Conservation (phyloP, 352 stramenopile species). For the Globisporangium emineosum region DNA sequence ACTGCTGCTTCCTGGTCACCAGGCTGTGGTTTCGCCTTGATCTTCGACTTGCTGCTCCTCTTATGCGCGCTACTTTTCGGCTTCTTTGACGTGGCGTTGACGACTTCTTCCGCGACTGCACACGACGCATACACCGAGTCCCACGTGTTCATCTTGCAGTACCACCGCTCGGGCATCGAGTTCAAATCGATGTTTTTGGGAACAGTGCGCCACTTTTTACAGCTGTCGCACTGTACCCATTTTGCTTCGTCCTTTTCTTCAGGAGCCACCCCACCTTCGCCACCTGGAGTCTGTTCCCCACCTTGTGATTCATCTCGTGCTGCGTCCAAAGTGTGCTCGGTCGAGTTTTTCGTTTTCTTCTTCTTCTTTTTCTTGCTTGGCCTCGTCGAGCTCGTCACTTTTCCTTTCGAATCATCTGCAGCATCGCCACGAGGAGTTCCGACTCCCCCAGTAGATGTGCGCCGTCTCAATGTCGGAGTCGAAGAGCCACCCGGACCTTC, state of each 20-base stretch:
- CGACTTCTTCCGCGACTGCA: slow-evolving; percentile 87
- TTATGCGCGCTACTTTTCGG: slow-evolving; percentile 9
- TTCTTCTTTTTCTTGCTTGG: slow-evolving; percentile 58
- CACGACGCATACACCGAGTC: slow-evolving; percentile 85
- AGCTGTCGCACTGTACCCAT: slow-evolving; percentile 96
- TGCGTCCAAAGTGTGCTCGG: slow-evolving; percentile 3
- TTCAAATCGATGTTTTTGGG: slow-evolving; percentile 86
- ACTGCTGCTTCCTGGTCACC: slow-evolving; percentile 2
- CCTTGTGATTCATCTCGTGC: slow-evolving; percentile 17
- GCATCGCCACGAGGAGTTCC: slow-evolving; percentile 8
- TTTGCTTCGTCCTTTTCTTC: slow-evolving; percentile 64
- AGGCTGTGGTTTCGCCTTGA: slow-evolving; percentile 24
- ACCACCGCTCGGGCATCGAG: slow-evolving; percentile 93
- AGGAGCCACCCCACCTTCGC: slow-evolving; percentile 21
- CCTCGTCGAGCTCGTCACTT: slow-evolving; percentile 5
- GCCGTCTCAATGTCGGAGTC: slow-evolving; percentile 23
- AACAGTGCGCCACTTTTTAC: slow-evolving; percentile 95
- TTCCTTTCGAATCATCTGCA: slow-evolving; percentile 7
- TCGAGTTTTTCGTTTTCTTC: slow-evolving; percentile 40
- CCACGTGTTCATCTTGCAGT: slow-evolving; percentile 95
- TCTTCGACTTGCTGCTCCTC: slow-evolving; percentile 22
- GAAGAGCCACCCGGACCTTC: slow-evolving; percentile 27
- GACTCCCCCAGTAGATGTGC: slow-evolving; percentile 6
- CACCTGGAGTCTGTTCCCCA: slow-evolving; percentile 21
- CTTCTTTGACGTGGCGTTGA: slow-evolving; percentile 20